Conservation (phyloP, 129 eudicot species). For the Rutidosis leptorrhynchoides region DNA sequence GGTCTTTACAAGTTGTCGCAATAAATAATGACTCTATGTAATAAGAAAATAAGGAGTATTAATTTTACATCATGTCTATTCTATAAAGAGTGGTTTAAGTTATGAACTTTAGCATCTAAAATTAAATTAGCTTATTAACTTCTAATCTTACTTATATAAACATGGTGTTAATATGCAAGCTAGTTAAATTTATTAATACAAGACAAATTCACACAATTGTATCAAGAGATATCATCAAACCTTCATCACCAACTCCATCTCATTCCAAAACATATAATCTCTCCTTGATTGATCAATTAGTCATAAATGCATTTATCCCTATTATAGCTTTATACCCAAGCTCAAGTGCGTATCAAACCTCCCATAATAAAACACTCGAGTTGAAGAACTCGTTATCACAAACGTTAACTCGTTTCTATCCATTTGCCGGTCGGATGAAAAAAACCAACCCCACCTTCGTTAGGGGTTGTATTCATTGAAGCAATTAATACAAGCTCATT, state of each 20-base stretch:
- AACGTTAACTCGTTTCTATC: constrained; percentile 18
- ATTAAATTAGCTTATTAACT: too few relatives aligned
- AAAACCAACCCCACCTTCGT: background rate
- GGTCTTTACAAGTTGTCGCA: too few relatives aligned
- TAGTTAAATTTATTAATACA: background rate
- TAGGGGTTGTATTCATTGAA: constrained; percentile 19
- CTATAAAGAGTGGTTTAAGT: too few relatives aligned
- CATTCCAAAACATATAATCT: too few relatives aligned
- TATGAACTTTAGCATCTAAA: too few relatives aligned
- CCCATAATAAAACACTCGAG: background rate
- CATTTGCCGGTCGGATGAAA: constrained; percentile 18
- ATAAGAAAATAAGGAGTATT: too few relatives aligned
- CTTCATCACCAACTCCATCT: constrained; percentile 16
- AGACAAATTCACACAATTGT: constrained; percentile 9
- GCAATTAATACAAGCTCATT: background rate
- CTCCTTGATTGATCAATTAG: constrained; percentile 4
- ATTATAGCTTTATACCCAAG: constrained; percentile 7
- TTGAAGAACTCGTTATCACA: constrained; percentile 21
- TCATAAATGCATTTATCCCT: background rate
- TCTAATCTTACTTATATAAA: too few relatives aligned
- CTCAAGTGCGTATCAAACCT: background rate
- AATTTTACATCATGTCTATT: too few relatives aligned
- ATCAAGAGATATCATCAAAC: constrained; percentile 12
- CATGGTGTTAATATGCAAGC: too few relatives aligned
- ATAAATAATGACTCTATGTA: too few relatives aligned